These are phyloP conservation scores for Arthroderma sp. DNA, from an alignment of 2,329 filamentous ascomycete genomes.

Conservation along the genomic window DNA sequence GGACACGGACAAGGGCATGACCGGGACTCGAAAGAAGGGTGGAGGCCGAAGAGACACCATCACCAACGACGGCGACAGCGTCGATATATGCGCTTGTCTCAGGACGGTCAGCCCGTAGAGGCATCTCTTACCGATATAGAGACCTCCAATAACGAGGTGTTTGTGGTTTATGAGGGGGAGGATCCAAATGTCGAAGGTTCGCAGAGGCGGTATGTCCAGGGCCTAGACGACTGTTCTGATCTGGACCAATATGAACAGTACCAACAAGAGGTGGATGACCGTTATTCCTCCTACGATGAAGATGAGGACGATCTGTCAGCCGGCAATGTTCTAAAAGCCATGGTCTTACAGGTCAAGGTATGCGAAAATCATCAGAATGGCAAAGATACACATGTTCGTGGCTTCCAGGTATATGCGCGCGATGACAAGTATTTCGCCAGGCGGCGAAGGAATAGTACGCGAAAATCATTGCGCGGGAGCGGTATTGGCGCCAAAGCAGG, in stretches of 20 bases:
- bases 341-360: slow-evolving; percentile 79
- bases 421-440: slow-evolving; percentile 27
- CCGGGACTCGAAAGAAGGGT: slow-evolving; percentile 16
- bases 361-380: slow-evolving; percentile 98
- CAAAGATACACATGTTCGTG: slow-evolving; percentile 94
- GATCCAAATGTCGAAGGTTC: neutral
- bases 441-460: slow-evolving; percentile 14
- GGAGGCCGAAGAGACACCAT: slow-evolving; percentile 9
- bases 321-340: slow-evolving; percentile 67
- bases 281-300: slow-evolving; percentile 11
- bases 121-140: neutral
- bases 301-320: slow-evolving; percentile 33
- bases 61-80: neutral
- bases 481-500: neutral
- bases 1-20: slow-evolving; percentile 15
- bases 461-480: slow-evolving; percentile 17
- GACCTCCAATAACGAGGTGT: neutral
- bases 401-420: slow-evolving; percentile 67
- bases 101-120: neutral
- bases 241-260: neutral
- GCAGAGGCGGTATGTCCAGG: neutral
- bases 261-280: slow-evolving; percentile 10
- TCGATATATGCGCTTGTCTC: neutral
- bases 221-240: too few relatives aligned
- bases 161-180: neutral